Evolutionary conservation across 139 green algal species (phyloP).

Genomic region (Zygnema cylindricum): DNA sequence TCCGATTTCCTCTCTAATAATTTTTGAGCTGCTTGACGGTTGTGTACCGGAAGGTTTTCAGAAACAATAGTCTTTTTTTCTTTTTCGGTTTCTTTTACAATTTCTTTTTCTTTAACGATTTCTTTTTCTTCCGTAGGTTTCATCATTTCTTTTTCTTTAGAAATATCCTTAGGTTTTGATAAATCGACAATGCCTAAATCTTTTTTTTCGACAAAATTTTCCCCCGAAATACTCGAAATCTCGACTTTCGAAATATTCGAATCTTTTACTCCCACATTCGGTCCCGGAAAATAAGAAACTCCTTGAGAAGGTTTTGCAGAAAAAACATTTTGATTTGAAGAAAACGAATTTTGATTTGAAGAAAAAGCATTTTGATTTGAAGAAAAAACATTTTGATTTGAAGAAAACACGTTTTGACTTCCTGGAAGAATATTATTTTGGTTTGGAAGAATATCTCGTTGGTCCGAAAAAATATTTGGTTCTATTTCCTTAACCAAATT

Average conservation of each 20-base stretch:
- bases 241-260: no score
- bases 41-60: background rate
- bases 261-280: no score
- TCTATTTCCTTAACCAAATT: background rate
- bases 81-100: background rate
- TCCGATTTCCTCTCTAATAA: background rate
- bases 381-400: no score
- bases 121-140: background rate
- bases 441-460: no score
- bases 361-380: no score
- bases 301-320: no score
- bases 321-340: no score
- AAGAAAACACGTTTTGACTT: no score
- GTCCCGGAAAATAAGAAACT: no score
- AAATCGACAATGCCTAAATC: background rate
- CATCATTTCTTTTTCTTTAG: background rate
- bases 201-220: background rate
- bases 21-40: conserved; percentile 1
- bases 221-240: no score
- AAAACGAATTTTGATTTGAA: no score
- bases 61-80: background rate
- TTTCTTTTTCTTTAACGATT: background rate
- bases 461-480: background rate
- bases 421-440: no score
- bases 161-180: background rate